phyloP scores from a whole-genome alignment of 345 rosid species.

The Erodium maritimum region DNA sequence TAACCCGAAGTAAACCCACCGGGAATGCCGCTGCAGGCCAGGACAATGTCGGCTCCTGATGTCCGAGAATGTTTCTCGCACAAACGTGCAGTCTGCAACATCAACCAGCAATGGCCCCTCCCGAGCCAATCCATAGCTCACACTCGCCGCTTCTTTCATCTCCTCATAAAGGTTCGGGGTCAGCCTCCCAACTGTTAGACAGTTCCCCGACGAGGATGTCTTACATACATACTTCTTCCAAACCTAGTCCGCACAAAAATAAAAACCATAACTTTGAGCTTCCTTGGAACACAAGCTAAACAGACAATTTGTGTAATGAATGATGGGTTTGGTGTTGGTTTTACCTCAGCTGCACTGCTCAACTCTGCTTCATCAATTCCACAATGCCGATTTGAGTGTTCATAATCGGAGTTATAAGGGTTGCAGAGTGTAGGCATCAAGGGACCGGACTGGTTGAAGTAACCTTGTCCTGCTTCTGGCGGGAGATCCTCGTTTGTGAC shows the following conservation, averaged over 20 bases:
- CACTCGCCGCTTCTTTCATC: constrained; percentile 56
- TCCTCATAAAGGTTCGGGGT: constrained; percentile 57
- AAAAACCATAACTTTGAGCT: neutral
- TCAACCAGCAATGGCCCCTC: constrained; percentile 74
- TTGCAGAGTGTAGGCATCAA: constrained; percentile 66
- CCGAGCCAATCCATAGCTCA: constrained; percentile 60
- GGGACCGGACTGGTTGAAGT: constrained; percentile 85
- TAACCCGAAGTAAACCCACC: constrained; percentile 71
- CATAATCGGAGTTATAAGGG: constrained; percentile 58
- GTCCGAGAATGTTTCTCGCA: constrained; percentile 57
- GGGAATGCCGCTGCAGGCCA: constrained; percentile 35
- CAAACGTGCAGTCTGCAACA: constrained; percentile 64
- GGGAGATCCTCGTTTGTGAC: constrained; percentile 48
- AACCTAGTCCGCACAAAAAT: constrained; percentile 29
- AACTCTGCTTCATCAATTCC: constrained; percentile 53
- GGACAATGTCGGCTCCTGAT: constrained; percentile 51
- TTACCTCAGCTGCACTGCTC: constrained; percentile 60
- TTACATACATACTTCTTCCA: constrained; percentile 55
- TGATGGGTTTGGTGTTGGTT: neutral
- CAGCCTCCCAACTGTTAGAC: constrained; percentile 63
- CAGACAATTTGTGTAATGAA: too few relatives aligned
- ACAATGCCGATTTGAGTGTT: constrained; percentile 33
- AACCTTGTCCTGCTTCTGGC: constrained; percentile 22
- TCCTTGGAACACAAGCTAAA: too few relatives aligned
- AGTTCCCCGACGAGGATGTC: constrained; percentile 35